Evolutionary conservation across 192 early-diverging fungal genomes (phyloP).

Genomic region (Mortierella hygrophila): DNA sequence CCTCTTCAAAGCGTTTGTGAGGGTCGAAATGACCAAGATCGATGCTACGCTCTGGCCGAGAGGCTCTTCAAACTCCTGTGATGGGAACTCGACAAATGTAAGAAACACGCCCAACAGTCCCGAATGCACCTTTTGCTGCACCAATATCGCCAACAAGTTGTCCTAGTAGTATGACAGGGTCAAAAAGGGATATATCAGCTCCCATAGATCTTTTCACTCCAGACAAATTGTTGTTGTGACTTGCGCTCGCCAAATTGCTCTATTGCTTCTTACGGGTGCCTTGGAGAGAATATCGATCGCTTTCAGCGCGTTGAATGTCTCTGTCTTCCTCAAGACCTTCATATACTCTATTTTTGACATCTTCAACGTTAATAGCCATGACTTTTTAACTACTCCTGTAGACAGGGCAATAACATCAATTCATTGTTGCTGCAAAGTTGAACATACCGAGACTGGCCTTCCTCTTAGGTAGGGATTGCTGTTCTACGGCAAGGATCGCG

Average conservation of each 20-base stretch:
- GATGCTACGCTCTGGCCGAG: constrained; percentile 47
- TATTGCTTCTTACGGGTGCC: constrained; percentile 59
- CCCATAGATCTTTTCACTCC: too few relatives aligned
- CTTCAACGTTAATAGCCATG: too few relatives aligned
- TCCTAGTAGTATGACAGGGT: constrained; percentile 15
- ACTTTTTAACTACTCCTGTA: not conserved
- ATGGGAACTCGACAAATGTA: constrained; percentile 34
- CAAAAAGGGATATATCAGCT: not conserved
- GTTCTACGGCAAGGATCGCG: constrained; percentile 27
- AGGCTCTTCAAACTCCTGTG: constrained; percentile 50
- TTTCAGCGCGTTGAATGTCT: constrained; percentile 53
- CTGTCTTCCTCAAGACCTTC: constrained; percentile 31
- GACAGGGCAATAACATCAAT: too few relatives aligned
- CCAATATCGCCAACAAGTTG: constrained; percentile 50
- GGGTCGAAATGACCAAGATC: constrained; percentile 42
- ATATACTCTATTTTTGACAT: constrained; percentile 32
- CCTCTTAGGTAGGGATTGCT: constrained; percentile 17
- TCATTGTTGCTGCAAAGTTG: not conserved
- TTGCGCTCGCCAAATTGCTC: too few relatives aligned
- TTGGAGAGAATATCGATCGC: constrained; percentile 61
- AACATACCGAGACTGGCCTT: constrained; percentile 37
- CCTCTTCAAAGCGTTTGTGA: constrained; percentile 49
- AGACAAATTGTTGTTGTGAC: not conserved
- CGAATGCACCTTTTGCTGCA: constrained; percentile 31
- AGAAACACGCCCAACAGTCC: constrained; percentile 24